Base-by-base conservation (phyloP, 1,139 yeast species). In the Lodderomyces margitis region DNA sequence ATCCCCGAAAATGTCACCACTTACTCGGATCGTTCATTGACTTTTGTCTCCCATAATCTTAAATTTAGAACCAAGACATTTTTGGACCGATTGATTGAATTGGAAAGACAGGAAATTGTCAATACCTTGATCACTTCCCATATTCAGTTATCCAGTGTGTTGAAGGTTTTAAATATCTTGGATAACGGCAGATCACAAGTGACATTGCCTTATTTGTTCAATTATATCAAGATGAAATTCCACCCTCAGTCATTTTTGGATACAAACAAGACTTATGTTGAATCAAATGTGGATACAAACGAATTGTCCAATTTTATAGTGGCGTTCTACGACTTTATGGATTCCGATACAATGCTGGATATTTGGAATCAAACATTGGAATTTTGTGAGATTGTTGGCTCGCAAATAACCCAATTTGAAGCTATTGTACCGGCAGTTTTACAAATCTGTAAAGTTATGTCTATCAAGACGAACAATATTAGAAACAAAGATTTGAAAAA, bases 131-230 rank as follows among this genome's bases (percentile, higher is more conserved):
- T 87, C 17, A 66, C 64, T 21, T 58, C 66, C 36, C 68, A 62
- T 28, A 55, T 51, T 3, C 24, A 46, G 11, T 56, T 43, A 21
- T 47, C 46, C 32, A 51, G 50, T 19, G 57, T 52, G 42, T 60
- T 54, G 49, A 84, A 83, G 50, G 55, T 87, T 3, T 62, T 86
- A 21, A 89, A 86, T 58, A 82, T 87, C 8, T 66, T 92, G 38
- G 97, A 91, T 62, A 94, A 95, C 0, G 86, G 96, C 2, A 78
- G 87, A 48, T 85, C 95, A 0, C 87, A 83, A 45, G 55, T 80
- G 4, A 86, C 95, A 0, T 66, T 89, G 16, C 94, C 95, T 0
- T 74, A 76, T 49, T 61, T 88, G 7, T 64, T 87, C 47, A 71
- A 76, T 45, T 73, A 87, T 0, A 67, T 87, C 19, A 61, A 69